Conservation (phyloP, 495 filamentous ascomycete genomes). For the Xylaria sp. region DNA sequence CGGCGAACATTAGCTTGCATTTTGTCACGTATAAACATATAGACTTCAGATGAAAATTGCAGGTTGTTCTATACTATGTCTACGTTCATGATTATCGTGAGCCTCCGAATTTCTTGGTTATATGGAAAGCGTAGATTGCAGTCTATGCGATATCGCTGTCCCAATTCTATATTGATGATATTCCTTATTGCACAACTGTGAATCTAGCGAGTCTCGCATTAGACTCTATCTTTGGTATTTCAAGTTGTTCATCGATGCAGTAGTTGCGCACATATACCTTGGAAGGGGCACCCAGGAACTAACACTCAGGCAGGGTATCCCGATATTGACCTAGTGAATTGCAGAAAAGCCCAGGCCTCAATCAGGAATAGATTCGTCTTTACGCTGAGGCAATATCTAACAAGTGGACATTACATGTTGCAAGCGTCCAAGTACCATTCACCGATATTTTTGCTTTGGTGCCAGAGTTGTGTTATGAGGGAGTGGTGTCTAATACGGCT, state of each 20-base stretch:
- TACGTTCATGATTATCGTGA: too few species aligned
- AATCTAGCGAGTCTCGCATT: neutral
- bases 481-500: neutral
- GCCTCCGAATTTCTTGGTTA: too few species aligned
- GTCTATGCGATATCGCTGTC: too few species aligned
- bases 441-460: neutral
- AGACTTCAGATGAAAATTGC: too few species aligned
- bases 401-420: neutral
- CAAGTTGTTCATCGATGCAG: neutral
- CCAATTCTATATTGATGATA: too few species aligned
- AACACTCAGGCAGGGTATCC: neutral
- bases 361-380: too few species aligned
- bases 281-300: neutral
- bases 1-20: too few species aligned
- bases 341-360: neutral
- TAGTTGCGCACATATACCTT: neutral
- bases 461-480: neutral
- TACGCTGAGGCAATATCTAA: neutral
- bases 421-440: neutral
- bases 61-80: too few species aligned
- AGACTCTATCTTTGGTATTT: neutral
- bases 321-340: neutral
- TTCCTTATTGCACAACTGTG: neutral
- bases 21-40: too few species aligned
- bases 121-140: too few species aligned